These are phyloP conservation scores for Scutellaria baicalensis DNA, from an alignment of 257 asterid genomes.

Conservation along the genomic window DNA sequence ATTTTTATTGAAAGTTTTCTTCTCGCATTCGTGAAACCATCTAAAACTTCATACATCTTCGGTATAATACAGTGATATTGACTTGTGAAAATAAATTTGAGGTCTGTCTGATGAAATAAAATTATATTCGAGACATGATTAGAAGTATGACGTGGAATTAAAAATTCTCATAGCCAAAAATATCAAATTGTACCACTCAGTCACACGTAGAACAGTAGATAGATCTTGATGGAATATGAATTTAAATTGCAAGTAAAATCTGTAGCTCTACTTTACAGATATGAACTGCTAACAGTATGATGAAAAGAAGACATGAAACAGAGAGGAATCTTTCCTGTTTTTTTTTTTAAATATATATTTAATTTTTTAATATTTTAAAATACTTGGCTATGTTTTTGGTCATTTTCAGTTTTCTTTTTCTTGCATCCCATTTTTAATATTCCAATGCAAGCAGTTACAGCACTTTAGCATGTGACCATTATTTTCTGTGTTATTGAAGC, in stretches of 20 bases:
- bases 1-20: too few relatives aligned
- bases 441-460: constrained; percentile 24
- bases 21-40: too few relatives aligned
- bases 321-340: constrained; percentile 24
- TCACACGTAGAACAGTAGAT: not conserved
- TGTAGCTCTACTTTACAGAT: not conserved
- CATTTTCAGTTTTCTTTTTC: not conserved
- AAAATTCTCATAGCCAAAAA: too few relatives aligned
- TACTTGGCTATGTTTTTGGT: not conserved
- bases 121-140: too few relatives aligned
- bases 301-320: constrained; percentile 7
- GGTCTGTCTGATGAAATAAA: too few relatives aligned
- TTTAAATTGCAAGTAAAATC: not conserved
- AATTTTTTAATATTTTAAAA: too few relatives aligned
- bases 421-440: constrained; percentile 11
- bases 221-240: not conserved
- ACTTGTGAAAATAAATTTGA: too few relatives aligned
- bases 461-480: constrained; percentile 32
- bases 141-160: too few relatives aligned
- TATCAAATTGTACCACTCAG: too few relatives aligned
- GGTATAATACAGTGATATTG: too few relatives aligned
- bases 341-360: not conserved
- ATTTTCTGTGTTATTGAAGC: constrained; percentile 22
- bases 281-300: not conserved
- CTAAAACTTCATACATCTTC: too few relatives aligned